A percentile compares a stretch with the other conserved stretches of the same genome.
phyloP scores from a whole-genome alignment of 2,329 filamentous ascomycete genomes.

The Aureobasidium sp. region DNA sequence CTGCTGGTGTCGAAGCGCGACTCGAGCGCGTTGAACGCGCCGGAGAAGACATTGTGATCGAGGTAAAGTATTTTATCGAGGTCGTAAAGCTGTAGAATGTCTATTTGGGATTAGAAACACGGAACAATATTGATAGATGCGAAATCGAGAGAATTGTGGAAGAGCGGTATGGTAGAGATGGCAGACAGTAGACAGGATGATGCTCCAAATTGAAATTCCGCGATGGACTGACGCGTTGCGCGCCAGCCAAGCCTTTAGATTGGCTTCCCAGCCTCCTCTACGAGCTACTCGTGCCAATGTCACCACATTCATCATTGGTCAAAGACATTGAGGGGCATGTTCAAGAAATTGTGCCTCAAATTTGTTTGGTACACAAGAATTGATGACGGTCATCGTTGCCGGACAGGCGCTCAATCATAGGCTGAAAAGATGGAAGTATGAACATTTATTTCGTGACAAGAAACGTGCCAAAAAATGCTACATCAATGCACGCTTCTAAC shows the following conservation, averaged over 20 bases:
- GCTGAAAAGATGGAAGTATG: background rate
- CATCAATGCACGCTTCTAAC: slow-evolving; percentile 11
- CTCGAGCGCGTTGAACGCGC: slow-evolving; percentile 15
- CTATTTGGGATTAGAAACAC: background rate
- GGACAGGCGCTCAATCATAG: background rate
- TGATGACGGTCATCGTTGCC: too few species aligned
- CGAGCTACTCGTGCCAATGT: background rate
- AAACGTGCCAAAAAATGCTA: slow-evolving; percentile 11
- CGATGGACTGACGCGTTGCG: background rate
- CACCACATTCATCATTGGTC: background rate
- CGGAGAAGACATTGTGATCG: slow-evolving; percentile 13
- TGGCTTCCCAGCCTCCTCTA: background rate
- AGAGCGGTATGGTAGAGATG: slow-evolving; percentile 5
- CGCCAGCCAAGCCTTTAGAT: background rate
- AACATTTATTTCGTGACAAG: background rate
- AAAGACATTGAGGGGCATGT: background rate
- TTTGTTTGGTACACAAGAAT: too few species aligned
- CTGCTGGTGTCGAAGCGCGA: slow-evolving; percentile 16
- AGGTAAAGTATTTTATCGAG: background rate
- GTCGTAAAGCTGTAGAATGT: background rate
- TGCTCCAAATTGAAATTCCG: background rate
- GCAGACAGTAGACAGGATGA: background rate
- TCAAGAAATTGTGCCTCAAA: too few species aligned
- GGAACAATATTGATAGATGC: background rate
- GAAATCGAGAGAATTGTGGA: background rate